phyloP scores from a whole-genome alignment of 2,329 filamentous ascomycete genomes.

The Aspergillus ustus region DNA sequence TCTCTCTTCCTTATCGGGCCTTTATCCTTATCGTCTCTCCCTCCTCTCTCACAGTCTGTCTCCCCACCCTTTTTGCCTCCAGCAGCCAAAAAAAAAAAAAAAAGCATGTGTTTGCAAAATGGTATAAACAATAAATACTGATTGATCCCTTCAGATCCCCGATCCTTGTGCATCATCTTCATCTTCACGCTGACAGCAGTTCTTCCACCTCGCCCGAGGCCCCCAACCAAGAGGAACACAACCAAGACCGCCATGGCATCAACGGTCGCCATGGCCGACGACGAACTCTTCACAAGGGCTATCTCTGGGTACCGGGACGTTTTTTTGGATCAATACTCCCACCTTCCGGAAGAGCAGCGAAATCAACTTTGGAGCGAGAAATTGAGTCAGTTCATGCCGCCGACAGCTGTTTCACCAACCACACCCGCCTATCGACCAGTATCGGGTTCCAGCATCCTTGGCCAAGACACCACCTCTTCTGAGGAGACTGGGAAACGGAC shows the following conservation, averaged over 20 bases:
- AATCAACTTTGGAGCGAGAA: conserved; percentile 47
- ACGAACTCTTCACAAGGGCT: conserved; percentile 46
- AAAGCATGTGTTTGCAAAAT: not conserved
- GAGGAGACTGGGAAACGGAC: conserved; percentile 47
- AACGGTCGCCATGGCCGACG: conserved; percentile 38
- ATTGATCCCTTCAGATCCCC: conserved; percentile 16
- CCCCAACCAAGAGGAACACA: conserved; percentile 23
- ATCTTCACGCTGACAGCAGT: conserved; percentile 39
- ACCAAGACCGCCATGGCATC: conserved; percentile 33
- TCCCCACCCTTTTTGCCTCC: conserved; percentile 1
- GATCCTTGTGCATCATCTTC: not conserved
- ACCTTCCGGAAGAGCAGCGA: conserved; percentile 47
- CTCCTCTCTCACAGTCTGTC: conserved; percentile 15
- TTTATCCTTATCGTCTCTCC: conserved; percentile 18
- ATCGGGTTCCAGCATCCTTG: conserved; percentile 25
- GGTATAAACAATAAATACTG: conserved; percentile 12
- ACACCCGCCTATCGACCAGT: conserved; percentile 27
- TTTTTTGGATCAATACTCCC: conserved; percentile 47
- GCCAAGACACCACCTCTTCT: conserved; percentile 27
- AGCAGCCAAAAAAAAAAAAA: not conserved
- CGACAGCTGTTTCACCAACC: conserved; percentile 23
- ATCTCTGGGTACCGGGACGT: conserved; percentile 47
- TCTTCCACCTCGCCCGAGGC: conserved; percentile 20
- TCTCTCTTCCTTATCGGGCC: conserved; percentile 8
- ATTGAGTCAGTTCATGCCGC: conserved; percentile 45